These are phyloP conservation scores for Tilletia setariae DNA, from an alignment of 1,284 basidiomycete genomes.

Conservation along the genomic window DNA sequence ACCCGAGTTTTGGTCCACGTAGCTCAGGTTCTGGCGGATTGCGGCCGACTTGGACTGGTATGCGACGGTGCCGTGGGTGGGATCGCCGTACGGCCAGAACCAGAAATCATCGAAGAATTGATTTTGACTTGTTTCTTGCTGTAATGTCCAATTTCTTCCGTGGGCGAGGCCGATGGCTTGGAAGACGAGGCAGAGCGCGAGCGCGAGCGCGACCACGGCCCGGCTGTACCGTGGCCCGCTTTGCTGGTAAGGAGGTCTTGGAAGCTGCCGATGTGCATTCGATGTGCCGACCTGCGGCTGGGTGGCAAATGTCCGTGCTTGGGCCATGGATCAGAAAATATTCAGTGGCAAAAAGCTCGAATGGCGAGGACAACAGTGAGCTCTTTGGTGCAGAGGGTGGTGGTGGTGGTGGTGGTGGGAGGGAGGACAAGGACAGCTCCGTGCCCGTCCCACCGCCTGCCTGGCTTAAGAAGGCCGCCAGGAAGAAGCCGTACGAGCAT, in stretches of 20 bases:
- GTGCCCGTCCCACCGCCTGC: background rate
- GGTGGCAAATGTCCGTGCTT: background rate
- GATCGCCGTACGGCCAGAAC: slow-evolving; percentile 8
- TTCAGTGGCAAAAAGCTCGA: too few species aligned
- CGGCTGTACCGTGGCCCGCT: too few species aligned
- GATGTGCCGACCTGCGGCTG: too few species aligned
- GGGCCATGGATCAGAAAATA: too few species aligned
- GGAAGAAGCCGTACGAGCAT: background rate
- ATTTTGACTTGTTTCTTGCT: background rate
- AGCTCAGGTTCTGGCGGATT: slow-evolving; percentile 7
- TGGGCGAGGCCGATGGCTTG: background rate
- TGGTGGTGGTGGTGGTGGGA: background rate
- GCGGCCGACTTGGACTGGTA: slow-evolving; percentile 5
- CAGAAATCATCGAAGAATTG: slow-evolving; percentile 6
- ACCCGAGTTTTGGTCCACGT: background rate
- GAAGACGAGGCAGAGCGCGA: background rate
- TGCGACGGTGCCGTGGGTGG: slow-evolving; percentile 4
- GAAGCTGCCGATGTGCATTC: too few species aligned
- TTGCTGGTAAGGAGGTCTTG: too few species aligned
- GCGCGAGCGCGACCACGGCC: too few species aligned
- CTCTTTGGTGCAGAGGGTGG: background rate
- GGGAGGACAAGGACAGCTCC: background rate
- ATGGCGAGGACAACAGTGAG: too few species aligned
- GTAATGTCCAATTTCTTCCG: slow-evolving; percentile 1
- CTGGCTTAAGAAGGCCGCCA: background rate